Evolutionary conservation across 768 basidiomycete genomes (phyloP).

Genomic region (Pleurotus eryngii): DNA sequence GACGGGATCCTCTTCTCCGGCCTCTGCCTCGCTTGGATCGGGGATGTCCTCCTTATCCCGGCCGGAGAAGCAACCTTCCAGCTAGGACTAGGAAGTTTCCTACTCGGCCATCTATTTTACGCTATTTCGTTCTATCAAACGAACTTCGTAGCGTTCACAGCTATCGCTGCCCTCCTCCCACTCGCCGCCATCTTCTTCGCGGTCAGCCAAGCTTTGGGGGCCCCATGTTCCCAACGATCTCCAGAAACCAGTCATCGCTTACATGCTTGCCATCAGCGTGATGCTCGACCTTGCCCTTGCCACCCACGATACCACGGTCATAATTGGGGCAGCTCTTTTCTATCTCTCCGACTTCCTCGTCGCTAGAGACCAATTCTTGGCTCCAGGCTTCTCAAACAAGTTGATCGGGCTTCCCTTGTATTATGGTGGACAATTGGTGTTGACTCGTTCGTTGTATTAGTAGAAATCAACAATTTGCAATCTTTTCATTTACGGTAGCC

Average conservation of each 20-base stretch:
- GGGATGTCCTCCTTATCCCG: conserved; percentile 6
- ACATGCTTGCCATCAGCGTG: conserved; percentile 4
- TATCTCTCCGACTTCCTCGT: conserved; percentile 5
- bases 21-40: conserved; percentile 3
- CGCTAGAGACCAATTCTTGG: conserved; percentile 5
- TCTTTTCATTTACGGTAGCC: no score
- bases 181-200: conserved; percentile 5
- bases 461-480: background rate
- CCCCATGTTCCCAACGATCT: background rate
- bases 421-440: conserved; percentile 1
- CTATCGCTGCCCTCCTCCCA: background rate
- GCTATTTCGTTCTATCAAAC: conserved; percentile 3
- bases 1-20: conserved; percentile 1
- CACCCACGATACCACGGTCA: conserved; percentile 1
- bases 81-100: conserved; percentile 3
- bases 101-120: conserved; percentile 4
- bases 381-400: conserved; percentile 4
- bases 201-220: background rate
- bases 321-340: conserved; percentile 2
- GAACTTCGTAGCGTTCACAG: background rate
- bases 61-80: background rate
- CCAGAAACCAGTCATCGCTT: conserved; percentile 1
- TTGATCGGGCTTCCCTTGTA: conserved; percentile 5
- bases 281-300: conserved; percentile 6
- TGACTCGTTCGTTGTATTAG: conserved; percentile 4